These are phyloP conservation scores for Saccharomyces hybrid DNA, from an alignment of 1,139 yeast genomes.

Conservation along the genomic window DNA sequence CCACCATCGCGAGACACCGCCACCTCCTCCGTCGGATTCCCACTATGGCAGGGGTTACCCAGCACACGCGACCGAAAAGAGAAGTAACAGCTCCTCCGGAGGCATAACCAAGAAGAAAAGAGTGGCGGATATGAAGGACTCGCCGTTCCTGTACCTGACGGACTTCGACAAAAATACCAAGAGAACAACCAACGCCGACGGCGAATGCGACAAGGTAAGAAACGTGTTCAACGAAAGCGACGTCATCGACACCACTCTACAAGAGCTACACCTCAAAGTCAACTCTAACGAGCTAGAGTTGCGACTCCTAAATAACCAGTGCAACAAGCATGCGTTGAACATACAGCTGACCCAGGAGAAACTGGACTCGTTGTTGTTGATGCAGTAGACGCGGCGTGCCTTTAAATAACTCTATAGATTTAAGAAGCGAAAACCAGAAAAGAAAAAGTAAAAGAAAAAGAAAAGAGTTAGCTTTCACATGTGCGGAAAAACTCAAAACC, in stretches of 20 bases:
- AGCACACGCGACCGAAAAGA: background rate
- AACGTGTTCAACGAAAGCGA: slow-evolving; percentile 17
- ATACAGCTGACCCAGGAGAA: slow-evolving; percentile 14
- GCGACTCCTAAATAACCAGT: slow-evolving; percentile 22
- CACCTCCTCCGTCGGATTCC: background rate
- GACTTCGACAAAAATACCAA: slow-evolving; percentile 10
- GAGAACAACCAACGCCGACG: slow-evolving; percentile 8
- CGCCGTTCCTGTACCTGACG: slow-evolving; percentile 20
- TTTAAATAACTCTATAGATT: too few relatives aligned
- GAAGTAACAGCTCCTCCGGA: background rate
- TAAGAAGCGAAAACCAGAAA: background rate
- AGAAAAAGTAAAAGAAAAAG: background rate
- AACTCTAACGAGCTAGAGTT: slow-evolving; percentile 23
- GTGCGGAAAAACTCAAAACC: too few relatives aligned
- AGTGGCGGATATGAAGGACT: slow-evolving; percentile 11
- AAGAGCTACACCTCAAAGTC: slow-evolving; percentile 15
- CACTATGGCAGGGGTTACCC: background rate
- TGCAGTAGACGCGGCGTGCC: background rate
- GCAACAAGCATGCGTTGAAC: slow-evolving; percentile 13
- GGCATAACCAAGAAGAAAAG: slow-evolving; percentile 4
- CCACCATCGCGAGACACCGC: background rate
- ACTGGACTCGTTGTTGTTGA: slow-evolving; percentile 12
- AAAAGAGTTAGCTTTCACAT: too few relatives aligned
- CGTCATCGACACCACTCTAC: slow-evolving; percentile 16
- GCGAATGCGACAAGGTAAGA: slow-evolving; percentile 12